phyloP scores from a whole-genome alignment of 805 yeast genomes.

The Ogataea polymorpha region DNA sequence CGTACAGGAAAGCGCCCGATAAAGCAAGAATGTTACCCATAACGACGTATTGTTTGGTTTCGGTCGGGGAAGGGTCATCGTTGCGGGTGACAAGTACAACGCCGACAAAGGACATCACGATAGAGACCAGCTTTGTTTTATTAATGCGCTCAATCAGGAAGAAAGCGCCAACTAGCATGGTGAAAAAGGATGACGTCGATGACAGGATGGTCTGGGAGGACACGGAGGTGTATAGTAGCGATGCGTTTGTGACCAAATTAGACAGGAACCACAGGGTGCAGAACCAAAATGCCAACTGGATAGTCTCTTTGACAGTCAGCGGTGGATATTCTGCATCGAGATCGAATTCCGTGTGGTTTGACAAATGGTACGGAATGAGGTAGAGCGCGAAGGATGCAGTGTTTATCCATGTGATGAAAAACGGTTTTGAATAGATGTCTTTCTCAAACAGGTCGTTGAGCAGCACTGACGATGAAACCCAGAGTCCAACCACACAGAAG shows the following conservation, averaged over 20 bases:
- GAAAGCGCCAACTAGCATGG: slow-evolving; percentile 74
- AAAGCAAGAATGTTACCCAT: slow-evolving; percentile 80
- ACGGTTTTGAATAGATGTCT: slow-evolving; percentile 76
- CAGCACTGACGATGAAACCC: slow-evolving; percentile 89
- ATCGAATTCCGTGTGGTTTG: slow-evolving; percentile 6
- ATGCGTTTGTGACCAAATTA: slow-evolving; percentile 83
- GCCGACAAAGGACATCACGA: slow-evolving; percentile 71
- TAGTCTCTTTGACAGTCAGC: slow-evolving; percentile 59
- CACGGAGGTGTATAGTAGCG: slow-evolving; percentile 84
- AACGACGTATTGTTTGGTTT: slow-evolving; percentile 28
- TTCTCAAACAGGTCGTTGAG: slow-evolving; percentile 74
- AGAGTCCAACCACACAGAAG: slow-evolving; percentile 71
- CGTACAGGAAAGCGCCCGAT: slow-evolving; percentile 85
- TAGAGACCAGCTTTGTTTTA: slow-evolving; percentile 61
- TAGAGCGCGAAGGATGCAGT: slow-evolving; percentile 82
- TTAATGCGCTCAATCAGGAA: slow-evolving; percentile 70
- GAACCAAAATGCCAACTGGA: slow-evolving; percentile 73
- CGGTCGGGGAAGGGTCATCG: slow-evolving; percentile 45
- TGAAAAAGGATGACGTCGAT: slow-evolving; percentile 91
- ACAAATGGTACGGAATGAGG: slow-evolving; percentile 52
- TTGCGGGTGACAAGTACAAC: slow-evolving; percentile 73
- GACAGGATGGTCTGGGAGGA: slow-evolving; percentile 92
- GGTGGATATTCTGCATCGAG: slow-evolving; percentile 2
- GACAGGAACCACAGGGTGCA: slow-evolving; percentile 88
- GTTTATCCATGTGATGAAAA: slow-evolving; percentile 86